These are phyloP conservation scores for Fusarium sp. DNA, from an alignment of 2,329 filamentous ascomycete genomes.

Conservation along the genomic window DNA sequence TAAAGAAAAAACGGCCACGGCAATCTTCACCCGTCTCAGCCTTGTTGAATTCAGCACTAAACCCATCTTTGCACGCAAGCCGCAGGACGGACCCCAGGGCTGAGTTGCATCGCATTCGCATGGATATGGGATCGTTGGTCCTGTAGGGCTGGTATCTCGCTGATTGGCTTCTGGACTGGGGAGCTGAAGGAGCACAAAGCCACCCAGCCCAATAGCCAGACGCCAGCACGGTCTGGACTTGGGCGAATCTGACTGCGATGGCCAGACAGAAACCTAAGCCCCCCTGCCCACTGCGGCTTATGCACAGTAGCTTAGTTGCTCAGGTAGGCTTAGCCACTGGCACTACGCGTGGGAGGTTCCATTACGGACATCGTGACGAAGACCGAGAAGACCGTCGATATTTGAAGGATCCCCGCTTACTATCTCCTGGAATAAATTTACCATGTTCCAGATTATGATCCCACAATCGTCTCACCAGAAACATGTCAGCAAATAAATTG, in stretches of 20 bases:
- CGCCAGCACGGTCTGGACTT: constrained; percentile 40
- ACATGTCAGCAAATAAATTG: neutral
- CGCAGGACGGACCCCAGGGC: constrained; percentile 13
- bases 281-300: constrained; percentile 5
- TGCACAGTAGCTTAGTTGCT: no score
- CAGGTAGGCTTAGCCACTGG: no score
- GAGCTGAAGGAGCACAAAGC: constrained; percentile 38
- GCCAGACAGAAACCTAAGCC: constrained; percentile 12
- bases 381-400: no score
- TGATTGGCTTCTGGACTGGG: constrained; percentile 33
- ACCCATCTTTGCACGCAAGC: constrained; percentile 27
- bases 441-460: neutral
- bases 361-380: no score
- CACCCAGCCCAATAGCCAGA: constrained; percentile 33
- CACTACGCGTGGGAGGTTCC: no score
- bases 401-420: neutral
- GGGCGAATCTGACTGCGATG: constrained; percentile 16
- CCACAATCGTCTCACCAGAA: neutral
- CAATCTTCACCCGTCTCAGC: constrained; percentile 28
- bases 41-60: constrained; percentile 33
- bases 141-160: constrained; percentile 38
- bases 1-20: constrained; percentile 12
- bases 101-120: constrained; percentile 25
- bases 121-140: constrained; percentile 19
- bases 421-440: neutral